Base-by-base conservation (phyloP, 2,329 filamentous ascomycete species). In the Clarireedia monteithiana region DNA sequence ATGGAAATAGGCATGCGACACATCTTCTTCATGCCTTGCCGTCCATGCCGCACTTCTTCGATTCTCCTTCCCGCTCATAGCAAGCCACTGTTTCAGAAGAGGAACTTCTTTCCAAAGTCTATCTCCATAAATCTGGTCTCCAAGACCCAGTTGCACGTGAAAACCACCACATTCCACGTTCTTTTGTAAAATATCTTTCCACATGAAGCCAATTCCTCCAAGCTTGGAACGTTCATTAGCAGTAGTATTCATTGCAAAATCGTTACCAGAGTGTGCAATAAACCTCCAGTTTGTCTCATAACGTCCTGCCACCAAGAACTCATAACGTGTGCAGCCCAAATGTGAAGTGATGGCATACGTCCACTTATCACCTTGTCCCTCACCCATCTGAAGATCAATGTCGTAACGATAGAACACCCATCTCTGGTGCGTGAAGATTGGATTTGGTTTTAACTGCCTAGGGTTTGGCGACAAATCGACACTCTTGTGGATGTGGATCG, bases 381-480 rank as follows among this genome's bases (percentile, higher is more conserved):
- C 91, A 36, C 88, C 85, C 94, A 99, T 99, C 59, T 83, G 84
- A 48, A 99, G 72, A 59, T 96, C 89, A 55, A 97, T 72, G 60
- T 96, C 91, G 67, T 99, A 99, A 68, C 91, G 89, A 73, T 95
- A 96, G 70, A 99, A 99, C 12, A 86, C 86, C 91, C 91, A 99
- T 59, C 91, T 80, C 68, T 96, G 92, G 70, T 99, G 94, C 1
- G 86, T 88, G 64, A 85, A 88, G 57, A 99, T 96, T 14, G 84
- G 83, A 62, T 86, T 85, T 3, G 91, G 83, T 60, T 89, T 85
- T 15, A 97, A 75, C 70, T 97, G 92, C 46, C 89, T 82, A 15
- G 90, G 94, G 66, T 96, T 97, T 0, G 94, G 92, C 5, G 91
- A 96, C 27, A 99, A 75, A 69, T 99, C 94, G 40, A 85, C 74